A percentile compares a stretch with the other conserved stretches of the same genome.
Conservation (phyloP, 768 basidiomycete genomes). For the Pleurotus citrinopileatus region DNA sequence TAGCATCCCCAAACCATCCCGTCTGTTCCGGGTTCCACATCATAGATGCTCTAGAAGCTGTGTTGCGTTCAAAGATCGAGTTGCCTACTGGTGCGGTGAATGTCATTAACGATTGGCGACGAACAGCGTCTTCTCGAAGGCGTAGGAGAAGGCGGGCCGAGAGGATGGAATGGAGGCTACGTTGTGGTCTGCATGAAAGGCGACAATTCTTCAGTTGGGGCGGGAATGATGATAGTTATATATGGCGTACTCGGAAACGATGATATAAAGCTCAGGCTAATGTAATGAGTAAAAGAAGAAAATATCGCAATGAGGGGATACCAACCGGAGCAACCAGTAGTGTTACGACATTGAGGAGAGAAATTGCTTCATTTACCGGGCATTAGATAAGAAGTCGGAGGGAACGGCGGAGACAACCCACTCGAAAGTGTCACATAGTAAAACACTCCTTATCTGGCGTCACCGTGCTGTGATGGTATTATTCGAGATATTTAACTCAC, state of each 20-base stretch:
- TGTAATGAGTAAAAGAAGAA: too few species aligned
- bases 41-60: neutral
- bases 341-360: neutral
- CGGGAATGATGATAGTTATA: neutral
- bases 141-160: slow-evolving; percentile 9
- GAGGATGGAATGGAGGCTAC: slow-evolving; percentile 2
- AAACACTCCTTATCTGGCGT: neutral
- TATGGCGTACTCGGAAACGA: neutral
- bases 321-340: neutral
- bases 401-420: too few species aligned
- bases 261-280: too few species aligned
- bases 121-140: neutral
- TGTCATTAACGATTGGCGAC: neutral
- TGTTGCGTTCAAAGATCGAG: neutral
- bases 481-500: neutral
- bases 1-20: neutral
- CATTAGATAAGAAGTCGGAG: neutral
- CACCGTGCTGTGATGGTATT: neutral
- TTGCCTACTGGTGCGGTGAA: neutral
- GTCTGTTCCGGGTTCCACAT: neutral
- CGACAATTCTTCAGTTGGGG: neutral
- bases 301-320: too few species aligned
- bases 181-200: slow-evolving; percentile 1
- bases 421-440: neutral
- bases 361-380: neutral